Conservation (phyloP, 495 filamentous ascomycete genomes). For the Annulohypoxylon nitens region DNA sequence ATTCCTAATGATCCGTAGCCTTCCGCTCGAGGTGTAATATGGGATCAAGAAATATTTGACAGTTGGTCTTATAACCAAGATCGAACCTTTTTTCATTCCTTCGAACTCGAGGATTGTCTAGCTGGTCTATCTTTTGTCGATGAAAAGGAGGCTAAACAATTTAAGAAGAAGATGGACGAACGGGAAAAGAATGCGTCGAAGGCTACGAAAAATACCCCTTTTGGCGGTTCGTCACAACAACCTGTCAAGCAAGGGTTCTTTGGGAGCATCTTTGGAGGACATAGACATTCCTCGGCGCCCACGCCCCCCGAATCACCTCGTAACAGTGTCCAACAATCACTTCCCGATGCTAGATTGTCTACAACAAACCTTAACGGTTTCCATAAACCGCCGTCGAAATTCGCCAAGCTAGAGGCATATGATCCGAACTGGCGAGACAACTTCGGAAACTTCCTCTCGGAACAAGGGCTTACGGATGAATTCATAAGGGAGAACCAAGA, state of each 20-base stretch:
- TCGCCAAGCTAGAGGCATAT: conserved; percentile 79
- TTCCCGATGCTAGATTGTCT: conserved; percentile 59
- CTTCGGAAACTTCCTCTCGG: conserved; percentile 79
- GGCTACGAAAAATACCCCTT: conserved; percentile 80
- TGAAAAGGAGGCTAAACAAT: conserved; percentile 95
- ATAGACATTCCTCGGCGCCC: conserved; percentile 74
- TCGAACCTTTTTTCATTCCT: conserved; percentile 95
- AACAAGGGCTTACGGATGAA: conserved; percentile 93
- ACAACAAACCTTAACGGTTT: conserved; percentile 57
- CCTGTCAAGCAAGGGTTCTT: conserved; percentile 65
- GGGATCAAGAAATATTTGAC: conserved; percentile 98
- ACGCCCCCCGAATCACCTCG: conserved; percentile 68
- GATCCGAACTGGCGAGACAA: conserved; percentile 89
- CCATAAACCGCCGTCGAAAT: conserved; percentile 59
- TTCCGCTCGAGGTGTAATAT: conserved; percentile 87
- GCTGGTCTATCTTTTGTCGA: conserved; percentile 92
- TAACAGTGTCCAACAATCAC: conserved; percentile 61
- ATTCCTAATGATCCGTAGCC: conserved; percentile 65
- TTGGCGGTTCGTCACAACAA: conserved; percentile 68
- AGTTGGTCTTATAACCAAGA: conserved; percentile 95
- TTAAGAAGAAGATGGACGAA: conserved; percentile 94
- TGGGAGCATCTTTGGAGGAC: conserved; percentile 76
- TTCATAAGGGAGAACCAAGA: conserved; percentile 92
- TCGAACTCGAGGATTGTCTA: conserved; percentile 91
- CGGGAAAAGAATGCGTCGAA: conserved; percentile 94